Conservation (phyloP, 2,329 filamentous ascomycete genomes). For the Cladophialophora bantiana region DNA sequence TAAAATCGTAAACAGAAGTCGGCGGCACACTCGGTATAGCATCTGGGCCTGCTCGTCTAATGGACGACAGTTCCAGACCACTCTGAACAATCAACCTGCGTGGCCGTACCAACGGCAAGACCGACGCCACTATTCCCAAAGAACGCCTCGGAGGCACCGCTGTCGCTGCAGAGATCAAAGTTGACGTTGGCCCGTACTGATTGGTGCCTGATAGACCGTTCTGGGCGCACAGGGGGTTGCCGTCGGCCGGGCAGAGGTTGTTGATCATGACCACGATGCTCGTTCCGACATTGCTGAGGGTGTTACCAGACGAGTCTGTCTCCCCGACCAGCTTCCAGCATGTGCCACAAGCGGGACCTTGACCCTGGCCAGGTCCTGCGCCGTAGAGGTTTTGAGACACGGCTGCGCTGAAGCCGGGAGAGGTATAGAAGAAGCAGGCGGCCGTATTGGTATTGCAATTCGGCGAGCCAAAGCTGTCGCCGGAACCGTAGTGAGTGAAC, state of each 20-base stretch:
- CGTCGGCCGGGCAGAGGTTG: conserved; percentile 50
- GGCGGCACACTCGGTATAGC: background rate
- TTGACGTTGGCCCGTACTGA: conserved; percentile 50
- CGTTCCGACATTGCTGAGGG: conserved; percentile 42
- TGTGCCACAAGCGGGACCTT: conserved; percentile 50
- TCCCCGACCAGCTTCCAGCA: conserved; percentile 49
- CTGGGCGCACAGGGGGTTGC: conserved; percentile 50
- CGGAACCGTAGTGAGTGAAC: conserved; percentile 47
- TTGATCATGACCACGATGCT: conserved; percentile 50
- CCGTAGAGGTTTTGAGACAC: conserved; percentile 51
- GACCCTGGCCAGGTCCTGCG: conserved; percentile 47
- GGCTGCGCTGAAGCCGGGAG: conserved; percentile 49
- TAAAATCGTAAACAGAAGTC: background rate
- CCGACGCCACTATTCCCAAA: conserved; percentile 43
- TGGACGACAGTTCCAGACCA: conserved; percentile 36
- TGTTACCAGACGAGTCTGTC: conserved; percentile 43
- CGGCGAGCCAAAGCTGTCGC: conserved; percentile 44
- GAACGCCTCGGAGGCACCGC: conserved; percentile 47
- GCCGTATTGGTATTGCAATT: conserved; percentile 49
- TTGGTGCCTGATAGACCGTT: conserved; percentile 45
- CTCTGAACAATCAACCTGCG: conserved; percentile 38
- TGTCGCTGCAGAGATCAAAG: conserved; percentile 52
- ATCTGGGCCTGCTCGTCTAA: background rate
- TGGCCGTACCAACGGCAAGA: conserved; percentile 37
- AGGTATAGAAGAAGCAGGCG: conserved; percentile 46